Base-by-base conservation (phyloP, 169 alveolate genomes). In the Eimeria brunetti region DNA sequence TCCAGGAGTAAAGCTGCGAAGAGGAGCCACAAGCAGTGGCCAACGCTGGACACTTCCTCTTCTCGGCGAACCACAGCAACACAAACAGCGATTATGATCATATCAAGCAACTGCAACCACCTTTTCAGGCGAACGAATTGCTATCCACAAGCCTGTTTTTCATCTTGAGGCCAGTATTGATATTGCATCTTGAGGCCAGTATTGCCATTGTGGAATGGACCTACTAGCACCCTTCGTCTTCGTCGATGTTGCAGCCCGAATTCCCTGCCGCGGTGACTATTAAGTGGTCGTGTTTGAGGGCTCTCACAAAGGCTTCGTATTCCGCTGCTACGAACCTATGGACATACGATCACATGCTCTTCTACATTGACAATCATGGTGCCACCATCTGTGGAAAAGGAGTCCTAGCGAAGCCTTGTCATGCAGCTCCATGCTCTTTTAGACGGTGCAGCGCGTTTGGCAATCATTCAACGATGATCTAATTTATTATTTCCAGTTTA, bases 231-330 rank as follows among this genome's bases (percentile, higher is more conserved):
- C 71, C 51, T 27, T 94, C 85, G 53, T 86, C 64, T 5, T 58
- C 85, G 89, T 94, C 96, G 86, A 94, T 69, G 51, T 94, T 85
- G 83, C 96, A 94, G 85, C 91, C 96, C 30, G 92, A 69, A 76
- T 94, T 94, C 46, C 96, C 96, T 30, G 96, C 96, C 38, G 96
- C 96, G 7, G 94, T 86, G 67, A 94, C 94, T 30, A 88, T 85
- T 51, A 94, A 58, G 60, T 94, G 96, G 58, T 94, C 96, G 24
- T 51, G 69, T 76, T 75, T 60, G 38, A 84, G 84, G 6, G 94
- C 94, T 41, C 94, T 73, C 56, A 81, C 71, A 53, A 92, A 92
- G 38, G 96, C 96, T 51, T 75, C 89, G 78, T 62, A 81, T 44
- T 92, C 96, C 60, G 94, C 96, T 12, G 84, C 64, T 76, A 67